Evolutionary conservation across 2,329 filamentous ascomycete genomes (phyloP).

Genomic region (Rasamsonia emersonii): DNA sequence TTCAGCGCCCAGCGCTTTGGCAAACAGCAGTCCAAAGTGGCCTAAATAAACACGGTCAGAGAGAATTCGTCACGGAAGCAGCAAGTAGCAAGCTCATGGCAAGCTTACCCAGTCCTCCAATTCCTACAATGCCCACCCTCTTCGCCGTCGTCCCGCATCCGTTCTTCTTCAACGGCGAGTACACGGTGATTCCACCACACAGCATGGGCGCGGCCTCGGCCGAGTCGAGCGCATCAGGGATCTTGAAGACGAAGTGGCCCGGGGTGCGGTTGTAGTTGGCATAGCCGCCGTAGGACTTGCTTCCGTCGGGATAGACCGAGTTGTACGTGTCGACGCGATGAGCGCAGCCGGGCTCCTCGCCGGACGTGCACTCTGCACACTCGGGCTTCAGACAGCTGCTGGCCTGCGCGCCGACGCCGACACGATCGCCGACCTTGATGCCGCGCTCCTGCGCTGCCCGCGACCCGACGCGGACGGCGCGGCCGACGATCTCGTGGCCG

Average conservation of each 20-base stretch:
- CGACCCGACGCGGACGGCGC: slow-evolving; percentile 43
- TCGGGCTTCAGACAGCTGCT: slow-evolving; percentile 37
- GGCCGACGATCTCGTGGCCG: slow-evolving; percentile 54
- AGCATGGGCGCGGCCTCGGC: slow-evolving; percentile 25
- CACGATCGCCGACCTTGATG: slow-evolving; percentile 5
- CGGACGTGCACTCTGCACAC: slow-evolving; percentile 40
- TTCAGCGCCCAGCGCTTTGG: slow-evolving; percentile 58
- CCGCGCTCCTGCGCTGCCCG: slow-evolving; percentile 8
- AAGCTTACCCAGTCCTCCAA: slow-evolving; percentile 63
- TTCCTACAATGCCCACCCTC: slow-evolving; percentile 58
- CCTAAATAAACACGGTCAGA: too few species aligned
- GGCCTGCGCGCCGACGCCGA: slow-evolving; percentile 48
- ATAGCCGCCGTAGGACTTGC: slow-evolving; percentile 56
- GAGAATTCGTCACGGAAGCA: too few species aligned
- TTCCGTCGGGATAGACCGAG: slow-evolving; percentile 36
- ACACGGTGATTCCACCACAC: slow-evolving; percentile 33
- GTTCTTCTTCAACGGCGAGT: slow-evolving; percentile 49
- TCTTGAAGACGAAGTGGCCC: slow-evolving; percentile 46
- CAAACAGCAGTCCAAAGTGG: slow-evolving; percentile 15
- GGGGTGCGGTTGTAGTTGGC: slow-evolving; percentile 47
- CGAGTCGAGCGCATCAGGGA: slow-evolving; percentile 23
- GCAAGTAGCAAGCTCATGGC: too few species aligned
- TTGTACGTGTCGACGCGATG: slow-evolving; percentile 1
- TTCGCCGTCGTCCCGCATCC: slow-evolving; percentile 58
- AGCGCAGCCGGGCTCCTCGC: slow-evolving; percentile 17